These are phyloP conservation scores for Fusarium pseudoanthophilum DNA, from an alignment of 2,329 filamentous ascomycete genomes.

Conservation along the genomic window DNA sequence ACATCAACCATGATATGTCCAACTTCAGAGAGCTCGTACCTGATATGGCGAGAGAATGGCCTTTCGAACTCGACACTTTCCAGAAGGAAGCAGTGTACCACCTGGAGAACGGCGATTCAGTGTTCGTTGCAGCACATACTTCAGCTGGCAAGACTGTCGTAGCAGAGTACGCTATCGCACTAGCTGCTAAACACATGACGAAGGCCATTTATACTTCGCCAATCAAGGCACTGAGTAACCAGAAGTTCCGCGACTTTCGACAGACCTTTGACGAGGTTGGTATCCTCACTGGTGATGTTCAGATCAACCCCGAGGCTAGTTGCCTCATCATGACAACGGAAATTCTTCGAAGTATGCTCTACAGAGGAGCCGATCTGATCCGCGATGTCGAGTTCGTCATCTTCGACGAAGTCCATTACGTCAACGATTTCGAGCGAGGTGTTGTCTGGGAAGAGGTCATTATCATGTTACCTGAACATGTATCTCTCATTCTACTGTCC, in stretches of 20 bases:
- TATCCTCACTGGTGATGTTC: slow-evolving; percentile 95
- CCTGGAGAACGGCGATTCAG: slow-evolving; percentile 93
- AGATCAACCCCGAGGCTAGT: slow-evolving; percentile 96
- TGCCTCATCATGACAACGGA: slow-evolving; percentile 99
- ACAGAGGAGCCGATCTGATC: slow-evolving; percentile 93
- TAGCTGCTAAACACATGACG: slow-evolving; percentile 98
- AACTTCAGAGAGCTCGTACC: slow-evolving; percentile 95
- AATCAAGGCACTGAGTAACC: slow-evolving; percentile 97
- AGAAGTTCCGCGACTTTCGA: slow-evolving; percentile 97
- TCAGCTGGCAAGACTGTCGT: slow-evolving; percentile 98
- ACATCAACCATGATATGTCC: slow-evolving; percentile 90
- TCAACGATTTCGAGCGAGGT: slow-evolving; percentile 94
- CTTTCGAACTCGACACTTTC: slow-evolving; percentile 97
- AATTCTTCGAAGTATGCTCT: slow-evolving; percentile 97
- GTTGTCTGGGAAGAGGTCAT: slow-evolving; percentile 99
- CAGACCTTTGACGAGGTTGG: slow-evolving; percentile 93
- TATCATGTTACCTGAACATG: slow-evolving; percentile 98
- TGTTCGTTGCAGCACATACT: slow-evolving; percentile 97
- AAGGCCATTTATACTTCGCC: slow-evolving; percentile 99
- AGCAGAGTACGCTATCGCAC: slow-evolving; percentile 95
- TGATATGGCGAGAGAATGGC: slow-evolving; percentile 95
- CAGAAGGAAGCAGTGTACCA: slow-evolving; percentile 99
- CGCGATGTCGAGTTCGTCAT: slow-evolving; percentile 98
- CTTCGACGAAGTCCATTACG: slow-evolving; percentile 98
- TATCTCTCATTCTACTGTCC: slow-evolving; percentile 93